Base-by-base conservation (phyloP, 1,139 yeast genomes). In the Saccharomyces hybrid region DNA sequence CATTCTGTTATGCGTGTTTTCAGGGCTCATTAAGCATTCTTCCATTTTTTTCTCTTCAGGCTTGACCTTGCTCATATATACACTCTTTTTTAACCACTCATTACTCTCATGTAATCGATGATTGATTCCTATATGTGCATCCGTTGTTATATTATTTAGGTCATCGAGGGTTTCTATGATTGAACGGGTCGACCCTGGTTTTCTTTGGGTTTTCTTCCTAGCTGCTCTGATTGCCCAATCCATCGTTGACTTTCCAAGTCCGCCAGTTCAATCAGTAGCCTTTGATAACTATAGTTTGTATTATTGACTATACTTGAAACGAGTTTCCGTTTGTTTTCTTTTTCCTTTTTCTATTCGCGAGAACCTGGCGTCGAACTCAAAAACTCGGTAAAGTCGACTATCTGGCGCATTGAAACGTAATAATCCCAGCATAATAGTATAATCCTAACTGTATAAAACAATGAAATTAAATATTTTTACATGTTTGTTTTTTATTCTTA, bases 141-240 rank as follows among this genome's bases (percentile, higher is more conserved):
- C 58, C 23, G 54, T 52, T 20, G 60, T 52, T 5, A 64, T 59
- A 13, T 62, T 61, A 56, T 66, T 66, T 27, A 68, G 61, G 28
- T 54, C 52, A 52, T 66, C 65, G 20, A 68, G 58, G 3, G 70
- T 62, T 52, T 67, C 70, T 3, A 68, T 59, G 31, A 68, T 65
- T 9, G 70, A 67, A 50, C 70, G 57, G 5, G 71, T 64, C 23
- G 66, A 60, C 13, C 70, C 70, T 38, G 64, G 61, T 20, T 59
- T 55, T 48, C 60, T 57, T 51, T 59, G 59, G n/a, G 63, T 59
- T 54, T 65, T 64, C 52, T 59, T 63, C 54, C 60, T 61, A 31
- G 69, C 70, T 20, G 70, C 68, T 48, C 55, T 52, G 23, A 64
- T 56, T 16, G 65, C 65, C 70, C 70, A 66, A 54, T 67, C 69